phyloP scores from a whole-genome alignment of 23 red algal species.

The Gracilaria gracilis region DNA sequence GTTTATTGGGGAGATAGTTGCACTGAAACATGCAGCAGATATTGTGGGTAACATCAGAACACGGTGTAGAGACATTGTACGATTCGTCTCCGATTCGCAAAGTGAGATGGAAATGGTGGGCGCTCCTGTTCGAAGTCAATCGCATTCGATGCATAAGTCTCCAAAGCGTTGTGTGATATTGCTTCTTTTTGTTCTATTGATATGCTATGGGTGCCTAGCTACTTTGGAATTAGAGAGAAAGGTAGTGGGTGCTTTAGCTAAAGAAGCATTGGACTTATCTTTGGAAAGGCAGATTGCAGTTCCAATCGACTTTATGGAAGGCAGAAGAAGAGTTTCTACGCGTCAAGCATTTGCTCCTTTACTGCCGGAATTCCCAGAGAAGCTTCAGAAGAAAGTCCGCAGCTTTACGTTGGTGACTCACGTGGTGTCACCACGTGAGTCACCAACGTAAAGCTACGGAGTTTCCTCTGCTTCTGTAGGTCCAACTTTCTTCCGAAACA shows the following conservation, averaged over 20 bases:
- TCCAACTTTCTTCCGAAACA: no score
- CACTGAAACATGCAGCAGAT: background rate
- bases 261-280: background rate
- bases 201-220: background rate
- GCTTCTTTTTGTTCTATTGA: background rate
- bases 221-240: background rate
- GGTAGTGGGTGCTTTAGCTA: background rate
- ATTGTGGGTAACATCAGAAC: background rate
- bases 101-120: background rate
- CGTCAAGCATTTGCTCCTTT: no score
- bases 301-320: background rate
- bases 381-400: no score
- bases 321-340: background rate
- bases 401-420: no score
- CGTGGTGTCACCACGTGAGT: no score
- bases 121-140: background rate
- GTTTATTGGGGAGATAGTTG: background rate
- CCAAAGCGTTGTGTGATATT: background rate
- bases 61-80: background rate
- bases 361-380: no score
- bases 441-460: no score
- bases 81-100: background rate
- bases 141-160: background rate
- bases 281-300: slow-evolving; percentile 2
- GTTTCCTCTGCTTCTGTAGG: no score